Evolutionary conservation across 2,329 filamentous ascomycete species (phyloP), one percentile per base, ranked within the genome.

Genomic region (Alternaria panax): DNA sequence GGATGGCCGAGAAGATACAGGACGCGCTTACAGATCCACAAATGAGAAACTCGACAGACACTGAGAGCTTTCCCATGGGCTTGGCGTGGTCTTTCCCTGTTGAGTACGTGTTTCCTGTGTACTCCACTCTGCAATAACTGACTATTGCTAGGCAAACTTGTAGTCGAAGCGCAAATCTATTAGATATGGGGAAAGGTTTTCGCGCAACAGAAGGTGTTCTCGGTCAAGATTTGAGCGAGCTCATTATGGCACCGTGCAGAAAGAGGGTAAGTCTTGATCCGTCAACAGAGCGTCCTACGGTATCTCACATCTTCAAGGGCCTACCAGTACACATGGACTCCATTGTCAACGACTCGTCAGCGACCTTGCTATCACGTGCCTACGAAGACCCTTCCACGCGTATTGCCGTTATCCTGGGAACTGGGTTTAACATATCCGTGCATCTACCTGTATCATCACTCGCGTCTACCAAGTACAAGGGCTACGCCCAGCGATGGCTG

Each of bases 71-170:
- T 55, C 80, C 82, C 5, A 86, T 89, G 81, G 87, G 87, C 4
- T 68, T 90, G 63, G 85, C 87, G 3, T 90, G 87, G 87, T 88
- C 87, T 3, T 89, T 90, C 73, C 87, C 87, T 0, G 82, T 90
- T 54, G 85, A 88, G 75, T 82, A 75, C 57, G 80, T 75, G 3
- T 28, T 38, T 28, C 9, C 9, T 9, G 20, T 36, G 8, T 4
- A 18, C 18, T 32, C 16, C 6, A 28, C 28, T 12, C 34, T 18
- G n/a, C 34, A 36, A 41, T 22, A 16, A 45, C 63, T 76, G 59
- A 75, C 48, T 58, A 18, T 30, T 22, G 14, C 41, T 5, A 80
- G 78, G 54, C 86, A 89, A 77, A 89, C 86, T 5, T 88, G 86
- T 12, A 81, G 82, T 55, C 81, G 83, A 53, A 85, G 81, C 46